Base-by-base conservation (phyloP, 2,329 filamentous ascomycete species). In the Alternaria sp. region DNA sequence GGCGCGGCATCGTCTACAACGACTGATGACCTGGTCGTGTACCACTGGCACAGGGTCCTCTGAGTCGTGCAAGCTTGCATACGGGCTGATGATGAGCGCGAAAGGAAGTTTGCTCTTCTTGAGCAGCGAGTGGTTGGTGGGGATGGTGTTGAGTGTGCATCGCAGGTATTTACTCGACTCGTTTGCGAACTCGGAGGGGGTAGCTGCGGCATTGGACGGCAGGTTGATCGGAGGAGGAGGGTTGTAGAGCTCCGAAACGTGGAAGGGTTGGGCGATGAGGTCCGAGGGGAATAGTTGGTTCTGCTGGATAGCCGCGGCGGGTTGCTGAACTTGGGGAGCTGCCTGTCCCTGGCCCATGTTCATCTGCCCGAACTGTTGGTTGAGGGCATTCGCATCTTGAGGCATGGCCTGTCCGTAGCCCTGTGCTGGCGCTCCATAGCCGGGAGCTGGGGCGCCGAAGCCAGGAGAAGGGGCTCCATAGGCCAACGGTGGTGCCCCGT, bases 81-180 rank as follows among this genome's bases (percentile, higher is more conserved):
- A 99, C 13, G 95, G 95, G 79, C 98, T 94, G 66, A 99, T 97
- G 63, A 98, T 89, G 36, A 99, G 88, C 39, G 94, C 93, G 75
- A 98, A 96, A 0, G 95, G 95, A 58, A 99, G 85, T 79, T 72
- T 95, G 55, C 93, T 97, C 82, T 98, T 98, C 82, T 98, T 99
- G 60, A 99, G 85, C 26, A 98, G 85, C 21, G 91, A 95, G 78
- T 96, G 88, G 58, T 92, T 97, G 23, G 93, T 96, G 3, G 95
- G 95, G 41, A 97, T 89, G 26, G 92, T 92, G 78, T 98, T 98
- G 65, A 99, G 81, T 5, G 95, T 98, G 21, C 95, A 98, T 69
- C 95, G 91, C 65, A 98, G 89, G 77, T 96, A 99, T 83, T 96
- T 96, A 24, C 93, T 86, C 54, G 92, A 88, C 81, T 93, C 97